Evolutionary conservation across 2,329 filamentous ascomycete species (phyloP).

Genomic region (Thermoascus crustaceus): DNA sequence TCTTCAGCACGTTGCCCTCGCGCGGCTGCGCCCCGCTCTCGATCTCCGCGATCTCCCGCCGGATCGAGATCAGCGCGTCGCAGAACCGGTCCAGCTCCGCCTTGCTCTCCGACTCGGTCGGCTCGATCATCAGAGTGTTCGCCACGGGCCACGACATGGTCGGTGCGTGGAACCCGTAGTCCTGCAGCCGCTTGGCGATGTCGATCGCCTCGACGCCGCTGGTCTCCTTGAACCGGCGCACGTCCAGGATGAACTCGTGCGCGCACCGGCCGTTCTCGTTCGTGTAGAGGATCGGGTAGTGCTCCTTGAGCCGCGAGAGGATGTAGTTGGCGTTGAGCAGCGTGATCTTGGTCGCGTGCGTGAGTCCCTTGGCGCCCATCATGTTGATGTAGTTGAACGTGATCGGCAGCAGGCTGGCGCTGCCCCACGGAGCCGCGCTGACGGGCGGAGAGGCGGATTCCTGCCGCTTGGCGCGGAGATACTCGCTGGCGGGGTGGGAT

Average conservation of each 20-base stretch:
- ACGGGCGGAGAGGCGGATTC: slow-evolving; percentile 55
- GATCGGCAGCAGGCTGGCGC: slow-evolving; percentile 86
- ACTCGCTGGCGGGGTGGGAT: slow-evolving; percentile 54
- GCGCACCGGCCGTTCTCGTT: slow-evolving; percentile 82
- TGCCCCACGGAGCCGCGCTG: slow-evolving; percentile 76
- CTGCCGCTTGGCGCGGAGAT: slow-evolving; percentile 31
- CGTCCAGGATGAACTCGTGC: slow-evolving; percentile 94
- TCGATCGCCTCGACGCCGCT: slow-evolving; percentile 86
- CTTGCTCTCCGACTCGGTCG: slow-evolving; percentile 87
- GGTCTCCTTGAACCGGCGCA: slow-evolving; percentile 72
- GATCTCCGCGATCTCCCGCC: slow-evolving; percentile 72
- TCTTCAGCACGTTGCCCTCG: slow-evolving; percentile 78
- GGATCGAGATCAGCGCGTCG: slow-evolving; percentile 78
- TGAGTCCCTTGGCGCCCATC: slow-evolving; percentile 78
- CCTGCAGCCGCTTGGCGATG: slow-evolving; percentile 90
- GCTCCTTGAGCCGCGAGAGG: slow-evolving; percentile 71
- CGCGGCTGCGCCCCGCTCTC: slow-evolving; percentile 70
- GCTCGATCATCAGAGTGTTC: slow-evolving; percentile 97
- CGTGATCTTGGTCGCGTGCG: slow-evolving; percentile 81
- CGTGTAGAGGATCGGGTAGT: slow-evolving; percentile 91
- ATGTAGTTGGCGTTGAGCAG: slow-evolving; percentile 98
- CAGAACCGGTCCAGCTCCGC: slow-evolving; percentile 90
- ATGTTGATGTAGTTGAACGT: slow-evolving; percentile 92
- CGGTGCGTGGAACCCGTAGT: slow-evolving; percentile 94
- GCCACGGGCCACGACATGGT: slow-evolving; percentile 96